phyloP scores from a whole-genome alignment of 768 basidiomycete genomes.

The Russula sp. region DNA sequence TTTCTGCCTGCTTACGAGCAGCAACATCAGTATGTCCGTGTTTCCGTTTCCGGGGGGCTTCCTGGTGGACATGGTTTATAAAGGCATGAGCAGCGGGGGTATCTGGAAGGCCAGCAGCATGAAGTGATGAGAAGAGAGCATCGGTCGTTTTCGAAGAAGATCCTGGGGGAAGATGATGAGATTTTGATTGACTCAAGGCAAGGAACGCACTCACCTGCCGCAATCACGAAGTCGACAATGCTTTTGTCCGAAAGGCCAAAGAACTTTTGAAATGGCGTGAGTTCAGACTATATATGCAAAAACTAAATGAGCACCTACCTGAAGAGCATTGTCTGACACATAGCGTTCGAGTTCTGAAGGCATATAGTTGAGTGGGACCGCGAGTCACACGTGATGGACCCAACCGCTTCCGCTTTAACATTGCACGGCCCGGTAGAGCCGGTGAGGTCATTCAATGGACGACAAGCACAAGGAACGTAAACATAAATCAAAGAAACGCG shows the following conservation, averaged over 20 bases:
- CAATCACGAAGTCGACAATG: slow-evolving; percentile 84
- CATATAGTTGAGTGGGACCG: slow-evolving; percentile 40
- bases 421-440: neutral
- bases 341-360: slow-evolving; percentile 64
- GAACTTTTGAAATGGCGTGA: slow-evolving; percentile 47
- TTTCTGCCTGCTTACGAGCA: slow-evolving; percentile 66
- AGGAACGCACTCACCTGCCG: slow-evolving; percentile 57
- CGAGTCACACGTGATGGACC: neutral
- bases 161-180: slow-evolving; percentile 44
- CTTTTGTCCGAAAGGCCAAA: slow-evolving; percentile 82
- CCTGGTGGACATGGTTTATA: slow-evolving; percentile 68
- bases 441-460: slow-evolving; percentile 11
- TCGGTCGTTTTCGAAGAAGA: slow-evolving; percentile 80
- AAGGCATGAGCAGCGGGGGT: slow-evolving; percentile 79
- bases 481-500: slow-evolving; percentile 53
- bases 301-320: slow-evolving; percentile 44
- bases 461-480: slow-evolving; percentile 43
- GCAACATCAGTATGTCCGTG: slow-evolving; percentile 52
- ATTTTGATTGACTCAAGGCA: slow-evolving; percentile 3
- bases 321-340: slow-evolving; percentile 74
- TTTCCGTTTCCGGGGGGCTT: slow-evolving; percentile 76
- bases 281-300: slow-evolving; percentile 9
- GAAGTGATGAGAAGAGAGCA: slow-evolving; percentile 70
- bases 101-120: slow-evolving; percentile 75
- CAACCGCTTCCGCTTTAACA: neutral